Evolutionary conservation across 2,329 filamentous ascomycete species (phyloP).

Genomic region (Cytospora piceae): DNA sequence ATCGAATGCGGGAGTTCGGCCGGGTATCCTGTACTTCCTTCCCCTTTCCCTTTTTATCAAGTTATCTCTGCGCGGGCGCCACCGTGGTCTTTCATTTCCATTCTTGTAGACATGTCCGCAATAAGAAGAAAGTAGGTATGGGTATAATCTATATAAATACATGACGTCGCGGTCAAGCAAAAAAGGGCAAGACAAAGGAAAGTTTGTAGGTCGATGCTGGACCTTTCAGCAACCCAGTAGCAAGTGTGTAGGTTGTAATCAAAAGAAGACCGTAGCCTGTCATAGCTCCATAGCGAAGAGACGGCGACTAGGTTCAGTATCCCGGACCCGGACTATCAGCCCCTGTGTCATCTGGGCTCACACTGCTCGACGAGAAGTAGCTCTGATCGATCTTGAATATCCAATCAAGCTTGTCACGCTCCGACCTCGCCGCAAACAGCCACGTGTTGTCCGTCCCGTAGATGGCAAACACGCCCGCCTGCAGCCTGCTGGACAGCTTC

Average conservation of each 20-base stretch:
- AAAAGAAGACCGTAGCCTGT: conserved; percentile 7
- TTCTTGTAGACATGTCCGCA: conserved; percentile 23
- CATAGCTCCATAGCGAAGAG: conserved; percentile 12
- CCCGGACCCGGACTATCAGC: conserved; percentile 41
- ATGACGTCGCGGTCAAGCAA: conserved; percentile 9
- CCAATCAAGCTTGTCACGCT: conserved; percentile 95
- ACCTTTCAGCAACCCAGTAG: neutral
- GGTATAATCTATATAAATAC: conserved; percentile 31
- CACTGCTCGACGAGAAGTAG: conserved; percentile 54
- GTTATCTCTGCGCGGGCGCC: conserved; percentile 9
- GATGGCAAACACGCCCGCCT: conserved; percentile 84
- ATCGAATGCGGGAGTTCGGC: conserved; percentile 7
- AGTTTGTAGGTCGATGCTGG: conserved; percentile 2
- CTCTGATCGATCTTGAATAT: conserved; percentile 93
- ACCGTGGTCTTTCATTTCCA: conserved; percentile 18
- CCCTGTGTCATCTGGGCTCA: conserved; percentile 40
- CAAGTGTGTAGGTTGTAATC: conserved; percentile 1
- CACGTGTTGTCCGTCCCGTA: conserved; percentile 95
- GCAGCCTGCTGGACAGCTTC: conserved; percentile 60
- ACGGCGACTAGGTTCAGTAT: conserved; percentile 1
- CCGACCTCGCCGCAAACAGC: conserved; percentile 86
- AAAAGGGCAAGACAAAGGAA: conserved; percentile 22
- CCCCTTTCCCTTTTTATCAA: neutral
- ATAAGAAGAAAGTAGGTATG: conserved; percentile 16
- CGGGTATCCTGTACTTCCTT: conserved; percentile 19